A percentile compares a stretch with the other conserved stretches of the same genome.
These are phyloP conservation scores for Yarrowia alimentaria DNA, from an alignment of 805 yeast genomes.

Conservation along the genomic window DNA sequence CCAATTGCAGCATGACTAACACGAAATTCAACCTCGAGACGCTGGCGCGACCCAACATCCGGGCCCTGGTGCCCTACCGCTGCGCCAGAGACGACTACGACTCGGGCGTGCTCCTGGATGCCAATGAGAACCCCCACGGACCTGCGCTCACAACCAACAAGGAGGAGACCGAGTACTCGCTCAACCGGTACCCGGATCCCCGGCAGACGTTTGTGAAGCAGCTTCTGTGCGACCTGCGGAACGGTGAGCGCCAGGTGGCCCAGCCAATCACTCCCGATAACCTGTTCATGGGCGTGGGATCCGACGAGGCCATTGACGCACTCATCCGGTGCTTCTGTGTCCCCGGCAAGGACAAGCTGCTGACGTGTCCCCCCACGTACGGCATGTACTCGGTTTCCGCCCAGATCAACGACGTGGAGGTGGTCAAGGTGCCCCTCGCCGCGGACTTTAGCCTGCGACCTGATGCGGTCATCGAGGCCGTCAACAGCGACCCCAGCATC, in stretches of 20 bases:
- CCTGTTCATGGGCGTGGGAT: conserved; percentile 91
- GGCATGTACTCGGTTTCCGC: conserved; percentile 97
- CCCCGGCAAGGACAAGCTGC: conserved; percentile 79
- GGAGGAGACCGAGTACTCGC: conserved; percentile 52
- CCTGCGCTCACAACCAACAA: conserved; percentile 57
- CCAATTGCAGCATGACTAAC: conserved; percentile 36
- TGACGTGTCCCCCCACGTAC: conserved; percentile 92
- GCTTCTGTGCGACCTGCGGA: conserved; percentile 70
- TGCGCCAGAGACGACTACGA: conserved; percentile 96
- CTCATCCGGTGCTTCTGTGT: conserved; percentile 77
- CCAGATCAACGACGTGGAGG: conserved; percentile 78
- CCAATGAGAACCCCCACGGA: conserved; percentile 94
- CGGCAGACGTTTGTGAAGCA: conserved; percentile 78
- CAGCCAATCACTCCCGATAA: conserved; percentile 51
- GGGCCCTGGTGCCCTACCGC: conserved; percentile 80
- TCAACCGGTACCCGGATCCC: conserved; percentile 96
- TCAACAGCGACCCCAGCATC: conserved; percentile 58
- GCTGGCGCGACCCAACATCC: conserved; percentile 81
- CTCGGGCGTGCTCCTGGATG: conserved; percentile 85
- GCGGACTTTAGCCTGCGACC: conserved; percentile 59
- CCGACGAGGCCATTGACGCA: conserved; percentile 93
- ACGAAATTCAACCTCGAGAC: conserved; percentile 51
- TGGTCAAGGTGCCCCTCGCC: conserved; percentile 71
- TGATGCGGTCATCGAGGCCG: conserved; percentile 50
- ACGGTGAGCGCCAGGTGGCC: conserved; percentile 44